Percentiles rank a stretch among this genome's conserved stretches.
phyloP scores from a whole-genome alignment of 306 rosid genomes.

The Inga oerstediana region DNA sequence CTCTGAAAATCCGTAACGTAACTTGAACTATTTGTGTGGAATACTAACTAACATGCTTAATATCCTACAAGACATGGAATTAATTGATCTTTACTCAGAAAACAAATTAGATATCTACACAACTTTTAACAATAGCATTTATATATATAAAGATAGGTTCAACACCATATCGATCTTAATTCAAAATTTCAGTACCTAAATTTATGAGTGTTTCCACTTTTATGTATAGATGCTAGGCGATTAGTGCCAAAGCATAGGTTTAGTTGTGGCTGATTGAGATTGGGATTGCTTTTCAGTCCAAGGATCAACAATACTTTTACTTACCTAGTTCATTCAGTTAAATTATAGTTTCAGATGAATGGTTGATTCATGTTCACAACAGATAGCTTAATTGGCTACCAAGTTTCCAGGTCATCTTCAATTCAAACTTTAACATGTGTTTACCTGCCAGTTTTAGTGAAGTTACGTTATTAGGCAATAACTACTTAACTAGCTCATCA shows the following conservation, averaged over 20 bases:
- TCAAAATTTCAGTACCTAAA: not conserved
- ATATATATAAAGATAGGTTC: not conserved
- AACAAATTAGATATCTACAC: not conserved
- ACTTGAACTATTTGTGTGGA: no score
- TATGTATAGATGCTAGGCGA: not conserved
- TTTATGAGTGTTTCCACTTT: not conserved
- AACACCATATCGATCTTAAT: not conserved
- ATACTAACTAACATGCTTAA: not conserved
- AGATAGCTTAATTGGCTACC: not conserved
- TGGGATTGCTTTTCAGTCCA: not conserved
- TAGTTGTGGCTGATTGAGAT: not conserved
- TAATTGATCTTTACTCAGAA: not conserved
- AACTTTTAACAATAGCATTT: not conserved
- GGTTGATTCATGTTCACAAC: not conserved
- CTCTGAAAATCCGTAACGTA: not conserved
- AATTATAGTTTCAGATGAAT: not conserved
- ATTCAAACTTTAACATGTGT: not conserved
- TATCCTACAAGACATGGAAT: not conserved
- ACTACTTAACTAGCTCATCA: not conserved
- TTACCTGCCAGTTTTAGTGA: not conserved
- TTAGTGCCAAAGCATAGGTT: not conserved
- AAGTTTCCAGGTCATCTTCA: not conserved
- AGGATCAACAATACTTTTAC: not conserved
- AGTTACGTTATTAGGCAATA: not conserved
- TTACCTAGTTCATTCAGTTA: not conserved